Evolutionary conservation across 495 filamentous ascomycete genomes (phyloP).

Genomic region (Tuber microsphaerosporum): DNA sequence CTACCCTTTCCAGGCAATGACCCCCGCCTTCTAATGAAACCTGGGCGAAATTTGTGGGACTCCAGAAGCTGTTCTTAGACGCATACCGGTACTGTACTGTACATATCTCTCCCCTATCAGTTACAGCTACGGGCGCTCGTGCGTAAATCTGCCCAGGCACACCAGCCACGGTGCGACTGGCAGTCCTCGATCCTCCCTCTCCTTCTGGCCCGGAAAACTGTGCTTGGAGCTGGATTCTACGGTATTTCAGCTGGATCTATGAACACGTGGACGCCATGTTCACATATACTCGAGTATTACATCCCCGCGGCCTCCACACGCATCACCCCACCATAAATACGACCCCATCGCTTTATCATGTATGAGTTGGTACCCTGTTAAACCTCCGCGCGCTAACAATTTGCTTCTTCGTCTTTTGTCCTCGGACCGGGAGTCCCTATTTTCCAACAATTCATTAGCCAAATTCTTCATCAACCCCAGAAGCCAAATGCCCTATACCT

Average conservation of each 20-base stretch:
- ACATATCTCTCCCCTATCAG: neutral
- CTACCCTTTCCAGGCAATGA: neutral
- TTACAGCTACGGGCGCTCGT: neutral
- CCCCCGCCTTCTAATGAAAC: neutral
- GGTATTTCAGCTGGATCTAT: neutral
- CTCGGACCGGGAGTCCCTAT: slow-evolving; percentile 38
- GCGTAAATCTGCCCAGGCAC: neutral
- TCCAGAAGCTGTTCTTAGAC: too few relatives aligned
- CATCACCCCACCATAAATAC: neutral
- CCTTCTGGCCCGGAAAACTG: neutral
- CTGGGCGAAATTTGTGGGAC: neutral
- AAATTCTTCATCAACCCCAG: neutral
- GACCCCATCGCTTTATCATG: neutral
- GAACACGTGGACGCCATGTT: slow-evolving; percentile 2
- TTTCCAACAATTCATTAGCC: slow-evolving; percentile 3
- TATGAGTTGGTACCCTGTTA: slow-evolving; percentile 59
- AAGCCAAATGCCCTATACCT: slow-evolving; percentile 17
- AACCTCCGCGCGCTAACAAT: slow-evolving; percentile 68
- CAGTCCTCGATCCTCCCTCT: neutral
- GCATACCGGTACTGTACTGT: too few relatives aligned
- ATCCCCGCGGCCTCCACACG: neutral
- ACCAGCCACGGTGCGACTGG: neutral
- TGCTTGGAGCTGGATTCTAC: neutral
- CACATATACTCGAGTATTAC: neutral
- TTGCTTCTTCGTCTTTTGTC: slow-evolving; percentile 70